These are phyloP conservation scores for Petasospora rhodanensis DNA, from an alignment of 1,139 yeast species.

Conservation along the genomic window DNA sequence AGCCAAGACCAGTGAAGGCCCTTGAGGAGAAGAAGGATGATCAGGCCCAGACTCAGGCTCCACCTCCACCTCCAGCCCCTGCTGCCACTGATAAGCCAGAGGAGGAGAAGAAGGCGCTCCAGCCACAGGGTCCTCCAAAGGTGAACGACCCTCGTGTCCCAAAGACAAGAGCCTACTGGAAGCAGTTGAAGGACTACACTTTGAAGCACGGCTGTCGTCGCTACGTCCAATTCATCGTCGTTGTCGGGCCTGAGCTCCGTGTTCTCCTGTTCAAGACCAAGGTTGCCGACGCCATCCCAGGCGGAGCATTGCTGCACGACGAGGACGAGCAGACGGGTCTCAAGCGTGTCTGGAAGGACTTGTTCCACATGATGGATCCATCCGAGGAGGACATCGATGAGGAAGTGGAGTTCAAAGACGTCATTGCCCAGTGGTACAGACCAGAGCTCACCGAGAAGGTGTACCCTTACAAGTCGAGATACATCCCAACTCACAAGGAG, in stretches of 20 bases:
- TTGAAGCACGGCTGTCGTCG: constrained; percentile 31
- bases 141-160: constrained; percentile 6
- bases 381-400: constrained; percentile 1
- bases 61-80: not conserved
- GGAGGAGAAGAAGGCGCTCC: too few species aligned
- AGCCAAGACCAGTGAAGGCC: not conserved
- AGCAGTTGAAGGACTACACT: constrained; percentile 29
- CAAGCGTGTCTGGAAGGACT: constrained; percentile 25
- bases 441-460: constrained; percentile 32
- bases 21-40: constrained; percentile 2
- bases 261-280: constrained; percentile 30
- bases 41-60: not conserved
- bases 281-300: constrained; percentile 25
- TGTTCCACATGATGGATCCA: constrained; percentile 21
- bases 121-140: constrained; percentile 3
- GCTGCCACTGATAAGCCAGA: too few species aligned
- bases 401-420: constrained; percentile 23
- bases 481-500: constrained; percentile 31
- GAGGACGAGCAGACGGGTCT: constrained; percentile 31
- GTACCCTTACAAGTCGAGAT: constrained; percentile 35
- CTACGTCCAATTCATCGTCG: constrained; percentile 31
- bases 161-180: constrained; percentile 11
- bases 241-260: constrained; percentile 33
- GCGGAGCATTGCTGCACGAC: constrained; percentile 29
- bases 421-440: constrained; percentile 36